Evolutionary conservation across 2,329 filamentous ascomycete genomes (phyloP).

Genomic region (Rasamsonia emersonii): DNA sequence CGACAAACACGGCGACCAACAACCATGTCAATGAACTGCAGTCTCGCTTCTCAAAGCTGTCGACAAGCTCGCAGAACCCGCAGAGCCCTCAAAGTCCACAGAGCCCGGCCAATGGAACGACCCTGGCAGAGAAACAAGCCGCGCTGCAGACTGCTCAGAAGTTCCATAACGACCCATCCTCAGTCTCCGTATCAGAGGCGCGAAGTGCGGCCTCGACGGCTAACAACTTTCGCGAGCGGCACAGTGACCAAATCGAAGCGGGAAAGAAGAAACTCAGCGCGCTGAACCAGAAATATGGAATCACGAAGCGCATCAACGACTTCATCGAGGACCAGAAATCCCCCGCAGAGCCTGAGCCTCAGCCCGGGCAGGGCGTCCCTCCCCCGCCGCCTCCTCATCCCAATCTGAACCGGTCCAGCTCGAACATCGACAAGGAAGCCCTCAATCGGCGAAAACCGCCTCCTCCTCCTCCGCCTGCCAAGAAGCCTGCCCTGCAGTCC

Average conservation of each 20-base stretch:
- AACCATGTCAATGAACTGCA: conserved; percentile 58
- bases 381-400: conserved; percentile 18
- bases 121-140: conserved; percentile 50
- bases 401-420: conserved; percentile 14
- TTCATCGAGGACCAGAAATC: conserved; percentile 35
- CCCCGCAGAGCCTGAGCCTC: conserved; percentile 14
- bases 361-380: conserved; percentile 11
- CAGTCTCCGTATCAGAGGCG: conserved; percentile 52
- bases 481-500: conserved; percentile 43
- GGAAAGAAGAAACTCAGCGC: conserved; percentile 50
- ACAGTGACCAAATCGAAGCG: conserved; percentile 58
- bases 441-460: conserved; percentile 41
- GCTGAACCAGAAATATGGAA: conserved; percentile 55
- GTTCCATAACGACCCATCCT: conserved; percentile 53
- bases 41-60: conserved; percentile 54
- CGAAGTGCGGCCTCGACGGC: conserved; percentile 51
- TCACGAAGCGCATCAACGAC: conserved; percentile 42
- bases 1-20: conserved; percentile 16
- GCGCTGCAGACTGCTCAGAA: conserved; percentile 53
- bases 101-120: conserved; percentile 29
- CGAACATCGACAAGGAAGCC: conserved; percentile 22
- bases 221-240: conserved; percentile 61
- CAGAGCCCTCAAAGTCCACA: conserved; percentile 18
- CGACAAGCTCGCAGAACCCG: conserved; percentile 20
- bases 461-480: conserved; percentile 51